A percentile compares a stretch with the other conserved stretches of the same genome.
These are phyloP conservation scores for Primulina huaijiensis DNA, from an alignment of 257 asterid genomes.

Conservation along the genomic window DNA sequence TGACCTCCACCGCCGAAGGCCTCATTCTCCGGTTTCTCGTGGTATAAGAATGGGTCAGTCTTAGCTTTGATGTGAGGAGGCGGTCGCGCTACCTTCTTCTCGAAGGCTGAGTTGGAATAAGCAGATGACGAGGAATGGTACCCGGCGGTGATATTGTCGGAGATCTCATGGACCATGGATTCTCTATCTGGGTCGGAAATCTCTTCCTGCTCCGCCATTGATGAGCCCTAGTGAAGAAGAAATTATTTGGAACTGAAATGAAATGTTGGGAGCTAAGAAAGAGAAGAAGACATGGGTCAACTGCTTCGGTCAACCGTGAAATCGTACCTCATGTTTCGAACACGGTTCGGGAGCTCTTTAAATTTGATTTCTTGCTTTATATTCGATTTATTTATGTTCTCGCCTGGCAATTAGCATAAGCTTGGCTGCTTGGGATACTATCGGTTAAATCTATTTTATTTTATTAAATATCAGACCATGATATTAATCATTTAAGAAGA, in stretches of 20 bases:
- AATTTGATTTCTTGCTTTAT: background rate
- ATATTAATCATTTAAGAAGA: too few relatives aligned
- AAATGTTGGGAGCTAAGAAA: constrained; percentile 14
- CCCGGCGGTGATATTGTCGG: constrained; percentile 53
- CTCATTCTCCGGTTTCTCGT: constrained; percentile 72
- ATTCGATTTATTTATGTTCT: too few relatives aligned
- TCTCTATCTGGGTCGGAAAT: constrained; percentile 60
- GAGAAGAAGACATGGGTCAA: background rate
- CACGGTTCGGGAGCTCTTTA: constrained; percentile 26
- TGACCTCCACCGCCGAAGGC: constrained; percentile 77
- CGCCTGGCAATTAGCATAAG: too few relatives aligned
- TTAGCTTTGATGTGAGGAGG: constrained; percentile 48
- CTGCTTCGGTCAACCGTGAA: background rate
- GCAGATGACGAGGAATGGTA: constrained; percentile 42
- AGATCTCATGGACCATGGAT: constrained; percentile 54
- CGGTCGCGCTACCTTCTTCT: constrained; percentile 34
- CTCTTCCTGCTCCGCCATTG: constrained; percentile 81
- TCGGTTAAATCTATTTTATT: too few relatives aligned
- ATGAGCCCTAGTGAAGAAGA: constrained; percentile 18
- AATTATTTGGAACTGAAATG: background rate
- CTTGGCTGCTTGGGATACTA: too few relatives aligned
- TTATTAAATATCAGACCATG: too few relatives aligned
- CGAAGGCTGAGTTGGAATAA: constrained; percentile 56
- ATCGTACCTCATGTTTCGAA: constrained; percentile 48
- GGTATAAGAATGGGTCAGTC: constrained; percentile 54